These are phyloP conservation scores for Suhomyces ambrosiae DNA, from an alignment of 1,139 yeast genomes.

Conservation along the genomic window DNA sequence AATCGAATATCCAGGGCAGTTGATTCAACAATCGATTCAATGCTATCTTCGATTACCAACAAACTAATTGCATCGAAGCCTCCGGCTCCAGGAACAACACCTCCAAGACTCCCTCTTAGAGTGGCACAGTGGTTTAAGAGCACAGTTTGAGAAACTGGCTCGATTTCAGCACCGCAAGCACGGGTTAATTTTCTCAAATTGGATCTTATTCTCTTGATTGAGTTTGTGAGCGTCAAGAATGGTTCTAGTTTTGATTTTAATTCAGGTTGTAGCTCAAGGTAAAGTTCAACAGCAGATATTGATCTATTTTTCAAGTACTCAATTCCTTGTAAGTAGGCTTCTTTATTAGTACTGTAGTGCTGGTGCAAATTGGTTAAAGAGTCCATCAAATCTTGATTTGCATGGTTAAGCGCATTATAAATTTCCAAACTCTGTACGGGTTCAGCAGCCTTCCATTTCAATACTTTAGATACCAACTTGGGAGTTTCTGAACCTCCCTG, in stretches of 20 bases:
- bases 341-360: slow-evolving; percentile 27
- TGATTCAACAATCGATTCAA: slow-evolving; percentile 36
- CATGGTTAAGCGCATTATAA: slow-evolving; percentile 56
- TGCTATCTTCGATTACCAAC: slow-evolving; percentile 54
- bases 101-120: slow-evolving; percentile 80
- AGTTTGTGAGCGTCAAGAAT: slow-evolving; percentile 27
- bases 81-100: slow-evolving; percentile 98
- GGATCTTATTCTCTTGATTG: slow-evolving; percentile 53
- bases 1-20: slow-evolving; percentile 36
- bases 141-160: slow-evolving; percentile 74
- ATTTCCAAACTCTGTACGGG: slow-evolving; percentile 53
- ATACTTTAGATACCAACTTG: slow-evolving; percentile 74
- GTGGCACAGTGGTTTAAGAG: slow-evolving; percentile 62
- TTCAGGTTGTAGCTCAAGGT: slow-evolving; percentile 3
- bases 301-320: slow-evolving; percentile 4
- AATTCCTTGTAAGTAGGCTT: slow-evolving; percentile 19
- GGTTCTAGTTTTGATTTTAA: slow-evolving; percentile 13
- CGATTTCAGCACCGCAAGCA: slow-evolving; percentile 81
- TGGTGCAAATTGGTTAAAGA: slow-evolving; percentile 45
- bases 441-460: slow-evolving; percentile 63
- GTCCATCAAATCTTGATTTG: slow-evolving; percentile 59
- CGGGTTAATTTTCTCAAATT: slow-evolving; percentile 61
- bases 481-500: slow-evolving; percentile 94
- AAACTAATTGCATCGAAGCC: slow-evolving; percentile 92
- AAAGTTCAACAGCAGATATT: slow-evolving; percentile 1